These are phyloP conservation scores for Calcarisporium arbuscula DNA, from an alignment of 2,329 filamentous ascomycete genomes.

Conservation along the genomic window DNA sequence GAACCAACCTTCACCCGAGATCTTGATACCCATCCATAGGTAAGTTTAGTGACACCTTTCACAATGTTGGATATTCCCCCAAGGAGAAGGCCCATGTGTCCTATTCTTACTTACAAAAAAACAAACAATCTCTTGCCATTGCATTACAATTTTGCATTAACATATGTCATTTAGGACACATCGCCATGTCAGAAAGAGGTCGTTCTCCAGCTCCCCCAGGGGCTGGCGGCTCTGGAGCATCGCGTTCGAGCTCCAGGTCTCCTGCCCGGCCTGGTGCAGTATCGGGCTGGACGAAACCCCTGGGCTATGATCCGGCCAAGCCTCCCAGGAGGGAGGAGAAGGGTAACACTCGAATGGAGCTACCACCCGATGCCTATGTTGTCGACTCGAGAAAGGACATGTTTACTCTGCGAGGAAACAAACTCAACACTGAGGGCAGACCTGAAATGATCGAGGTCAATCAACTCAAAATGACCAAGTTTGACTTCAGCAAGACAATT, in stretches of 20 bases:
- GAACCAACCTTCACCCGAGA: no score
- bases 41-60: no score
- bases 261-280: conserved; percentile 11
- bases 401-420: conserved; percentile 27
- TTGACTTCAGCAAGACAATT: conserved; percentile 53
- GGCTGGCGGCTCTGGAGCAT: conserved; percentile 1
- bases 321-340: conserved; percentile 22
- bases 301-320: conserved; percentile 40
- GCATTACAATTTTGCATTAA: background rate
- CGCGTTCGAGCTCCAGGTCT: conserved; percentile 6
- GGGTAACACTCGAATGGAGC: conserved; percentile 44
- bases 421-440: conserved; percentile 52
- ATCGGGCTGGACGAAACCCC: conserved; percentile 18
- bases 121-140: no score
- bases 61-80: no score
- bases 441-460: conserved; percentile 58
- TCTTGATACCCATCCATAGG: no score
- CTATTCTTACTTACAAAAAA: no score
- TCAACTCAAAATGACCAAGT: conserved; percentile 61
- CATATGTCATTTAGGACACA: background rate
- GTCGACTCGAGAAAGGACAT: conserved; percentile 24
- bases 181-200: conserved; percentile 26
- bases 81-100: no score
- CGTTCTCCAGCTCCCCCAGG: conserved; percentile 16
- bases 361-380: conserved; percentile 52